Evolutionary conservation across 2,329 filamentous ascomycete species (phyloP).

Genomic region (Cercospora citrullina): DNA sequence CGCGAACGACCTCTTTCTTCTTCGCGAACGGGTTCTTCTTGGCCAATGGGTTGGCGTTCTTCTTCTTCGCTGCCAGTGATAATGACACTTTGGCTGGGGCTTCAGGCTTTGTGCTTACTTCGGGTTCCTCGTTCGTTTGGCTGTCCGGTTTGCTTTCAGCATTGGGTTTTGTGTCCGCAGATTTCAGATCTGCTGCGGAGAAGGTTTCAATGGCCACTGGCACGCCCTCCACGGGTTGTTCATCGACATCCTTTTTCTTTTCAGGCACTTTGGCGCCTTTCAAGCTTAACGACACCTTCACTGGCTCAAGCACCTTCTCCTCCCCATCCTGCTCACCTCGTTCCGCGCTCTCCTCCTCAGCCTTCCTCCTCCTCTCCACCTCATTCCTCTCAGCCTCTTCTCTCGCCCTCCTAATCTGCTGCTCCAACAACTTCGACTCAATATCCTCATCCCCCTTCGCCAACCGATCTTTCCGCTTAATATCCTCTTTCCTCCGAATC

Average conservation of each 20-base stretch:
- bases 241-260: slow-evolving; percentile 19
- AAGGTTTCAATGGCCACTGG: slow-evolving; percentile 36
- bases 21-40: slow-evolving; percentile 71
- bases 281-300: slow-evolving; percentile 41
- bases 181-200: slow-evolving; percentile 29
- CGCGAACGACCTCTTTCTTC: slow-evolving; percentile 60
- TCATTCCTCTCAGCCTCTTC: slow-evolving; percentile 62
- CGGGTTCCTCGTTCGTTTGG: slow-evolving; percentile 16
- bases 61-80: slow-evolving; percentile 66
- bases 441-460: slow-evolving; percentile 89
- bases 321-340: slow-evolving; percentile 43
- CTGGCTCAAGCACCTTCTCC: slow-evolving; percentile 34
- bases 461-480: slow-evolving; percentile 78
- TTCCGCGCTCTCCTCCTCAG: slow-evolving; percentile 20
- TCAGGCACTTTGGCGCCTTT: slow-evolving; percentile 31
- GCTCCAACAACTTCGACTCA: slow-evolving; percentile 77
- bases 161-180: slow-evolving; percentile 9
- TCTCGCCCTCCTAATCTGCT: slow-evolving; percentile 78
- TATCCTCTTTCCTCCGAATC: slow-evolving; percentile 73
- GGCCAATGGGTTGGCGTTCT: slow-evolving; percentile 68
- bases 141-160: slow-evolving; percentile 9
- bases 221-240: slow-evolving; percentile 26
- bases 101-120: slow-evolving; percentile 29
- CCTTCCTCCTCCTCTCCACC: slow-evolving; percentile 50
- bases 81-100: slow-evolving; percentile 56